Evolutionary conservation across 352 stramenopile genomes (phyloP), one percentile per base, ranked within the genome.

Genomic region (Globisporangium acanthophoron): DNA sequence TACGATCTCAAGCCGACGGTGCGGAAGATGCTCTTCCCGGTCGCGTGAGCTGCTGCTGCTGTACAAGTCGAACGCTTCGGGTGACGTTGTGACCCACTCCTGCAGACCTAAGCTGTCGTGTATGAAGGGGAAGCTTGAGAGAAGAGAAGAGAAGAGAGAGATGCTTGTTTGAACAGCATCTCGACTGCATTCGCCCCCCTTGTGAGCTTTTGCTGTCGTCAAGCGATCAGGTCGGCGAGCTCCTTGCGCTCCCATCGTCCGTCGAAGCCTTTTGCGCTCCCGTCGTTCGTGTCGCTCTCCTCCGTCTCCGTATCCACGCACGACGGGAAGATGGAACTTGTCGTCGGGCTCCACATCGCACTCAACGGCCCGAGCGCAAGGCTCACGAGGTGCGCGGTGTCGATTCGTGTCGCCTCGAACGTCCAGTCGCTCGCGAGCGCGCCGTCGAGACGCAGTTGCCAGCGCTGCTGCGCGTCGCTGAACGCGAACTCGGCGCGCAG

Each of bases 1-100:
- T 92, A 92, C 70, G 82, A 92, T 50, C 71, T 89, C 58, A 90
- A 89, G 71, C 82, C 82, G 24, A 78, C 69, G 46, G 73, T 92
- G 44, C 82, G 82, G 64, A 88, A 92, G 67, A 80, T 80, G 74
- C 56, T 92, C 46, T 92, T 92, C 70, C 80, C 82, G 16, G 74
- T 66, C 45, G 64, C 66, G 20, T 89, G 82, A 73, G 35, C 6
- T 18, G 24, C 24, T 27, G 24, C 24, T 27, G 24, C 24, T 27
- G 24, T 27, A 27, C 24, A 27, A 27, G 24, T 27, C 24, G 24
- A 27, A 27, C 24, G 24, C 24, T 27, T 27, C 24, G 24, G 24
- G 24, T 27, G 24, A 27, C 24, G 24, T 27, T 27, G 24, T 27
- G 24, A 27, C 24, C 24, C 24, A 27, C 24, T 27, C 33, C 33